Base-by-base conservation (phyloP, 2,329 filamentous ascomycete genomes). In the Thielaviopsis populi region DNA sequence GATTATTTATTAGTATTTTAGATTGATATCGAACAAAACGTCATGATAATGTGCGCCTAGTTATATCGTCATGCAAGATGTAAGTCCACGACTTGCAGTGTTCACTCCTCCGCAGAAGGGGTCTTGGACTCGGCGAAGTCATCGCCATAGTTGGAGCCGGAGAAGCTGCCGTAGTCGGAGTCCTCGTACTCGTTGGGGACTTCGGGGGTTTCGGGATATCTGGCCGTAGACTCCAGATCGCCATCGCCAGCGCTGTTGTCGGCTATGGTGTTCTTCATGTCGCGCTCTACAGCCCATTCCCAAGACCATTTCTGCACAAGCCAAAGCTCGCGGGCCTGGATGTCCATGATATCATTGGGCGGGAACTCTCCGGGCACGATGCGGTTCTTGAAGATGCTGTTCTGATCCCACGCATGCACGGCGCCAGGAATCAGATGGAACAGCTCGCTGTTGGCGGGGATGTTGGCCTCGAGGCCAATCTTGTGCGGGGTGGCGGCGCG, bases 391-490 rank as follows among this genome's bases (percentile, higher is more conserved):
- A 85, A 82, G n/a, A 87, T 69, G 0, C 84, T 84, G 67, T 87
- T 86, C 74, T 87, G 85, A 68, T 89, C 87, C 86, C 87, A 94
- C 71, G 92, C 88, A 72, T 95, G 89, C 22, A 91, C 87, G 0
- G 83, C 88, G n/a, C 80, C 80, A 2, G 79, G 75, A 56, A 95
- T 89, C 56, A 92, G 71, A n/a, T 89, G 78, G 67, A 86, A 88
- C 0, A 89, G 89, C 75, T 91, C 80, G 59, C 78, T 79, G 0
- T 76, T 74, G 0, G 87, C 88, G 54, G 80, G 87, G 15, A 76
- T 73, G 22, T 87, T 77, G 37, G 77, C 74, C 0, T 78, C 76
- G 0, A 83, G 79, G 1, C 77, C 80, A n/a, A 83, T 80, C 0
- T 84, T 85, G 60, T 92, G 84, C 0, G 87, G 83, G 0, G 85